A percentile compares a stretch with the other conserved stretches of the same genome.
Evolutionary conservation across 179 eudicot genomes (phyloP).

Genomic region (Spergularia azorica): DNA sequence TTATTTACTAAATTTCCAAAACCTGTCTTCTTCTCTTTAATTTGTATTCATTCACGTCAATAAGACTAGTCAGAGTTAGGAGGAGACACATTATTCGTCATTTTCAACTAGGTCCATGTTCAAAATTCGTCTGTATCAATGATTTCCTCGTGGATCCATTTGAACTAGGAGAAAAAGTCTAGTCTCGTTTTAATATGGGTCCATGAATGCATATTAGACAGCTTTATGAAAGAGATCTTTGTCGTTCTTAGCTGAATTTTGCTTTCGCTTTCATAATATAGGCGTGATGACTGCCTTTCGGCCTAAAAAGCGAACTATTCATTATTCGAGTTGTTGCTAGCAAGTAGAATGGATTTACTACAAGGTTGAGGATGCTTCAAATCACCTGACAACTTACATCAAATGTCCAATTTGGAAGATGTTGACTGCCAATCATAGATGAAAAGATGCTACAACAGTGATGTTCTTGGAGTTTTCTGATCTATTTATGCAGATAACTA

Average conservation of each 20-base stretch:
- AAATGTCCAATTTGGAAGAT: constrained; percentile 12
- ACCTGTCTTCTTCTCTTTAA: background rate
- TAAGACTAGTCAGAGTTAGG: constrained; percentile 6
- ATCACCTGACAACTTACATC: constrained; percentile 22
- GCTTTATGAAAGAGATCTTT: constrained; percentile 15
- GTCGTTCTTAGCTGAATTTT: background rate
- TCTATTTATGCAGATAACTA: background rate
- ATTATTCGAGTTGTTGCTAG: constrained; percentile 9
- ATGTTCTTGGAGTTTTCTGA: constrained; percentile 5
- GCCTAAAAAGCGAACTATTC: constrained; percentile 6
- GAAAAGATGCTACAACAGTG: background rate
- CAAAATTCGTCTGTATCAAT: too few relatives aligned
- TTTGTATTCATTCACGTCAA: background rate
- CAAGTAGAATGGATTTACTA: background rate
- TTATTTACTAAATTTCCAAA: too few relatives aligned
- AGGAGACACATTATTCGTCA: background rate
- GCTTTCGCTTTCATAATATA: background rate
- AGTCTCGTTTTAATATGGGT: background rate
- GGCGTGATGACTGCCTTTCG: background rate
- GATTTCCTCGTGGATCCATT: too few relatives aligned
- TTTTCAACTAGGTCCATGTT: background rate
- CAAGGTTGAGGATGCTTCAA: constrained; percentile 13
- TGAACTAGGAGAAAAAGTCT: too few relatives aligned
- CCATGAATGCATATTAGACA: constrained; percentile 1
- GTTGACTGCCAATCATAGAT: constrained; percentile 17